Base-by-base conservation (phyloP, 306 rosid genomes). In the Medicago ruthenica region DNA sequence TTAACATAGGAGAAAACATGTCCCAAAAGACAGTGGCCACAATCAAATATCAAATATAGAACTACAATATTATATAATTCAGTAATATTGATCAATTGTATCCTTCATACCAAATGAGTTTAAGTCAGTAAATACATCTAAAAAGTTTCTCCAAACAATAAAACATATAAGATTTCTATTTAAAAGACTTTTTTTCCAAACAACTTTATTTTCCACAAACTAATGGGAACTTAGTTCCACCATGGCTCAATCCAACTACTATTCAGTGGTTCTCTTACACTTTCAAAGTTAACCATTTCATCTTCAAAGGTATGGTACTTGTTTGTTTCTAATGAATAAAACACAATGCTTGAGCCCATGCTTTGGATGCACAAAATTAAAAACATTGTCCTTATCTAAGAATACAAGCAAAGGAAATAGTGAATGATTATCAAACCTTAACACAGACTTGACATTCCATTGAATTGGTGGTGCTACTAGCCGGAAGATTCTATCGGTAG, bases 281-380 rank as follows among this genome's bases (percentile, higher is more conserved):
- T 48, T 8, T 48, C 8, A 14, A 48, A 48, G 15, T 48, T 15
- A 18, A 48, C 54, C 18, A 48, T 18, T 48, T 48, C 18, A 48
- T 48, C 5, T 14, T 14, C 54, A 15, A 48, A 48, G 7, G 54
- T 48, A 0, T 5, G 8, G 6, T 14, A 48, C 1, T 14, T 14
- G 1, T 48, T 14, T 48, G 54, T 48, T 14, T 48, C 54, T 1
- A 48, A 48, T 15, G 17, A 48, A 48, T 48, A 48, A 14, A 48
- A 48, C 54, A 48, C 18, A 48, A 15, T 48, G 15, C 8, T 48
- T 14, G 14, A 18, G 18, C 15, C 54, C 72, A 5, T 67, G 37
- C 55, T 41, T 41, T 12, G 54, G 72, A 44, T 18, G 72, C 55
- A 67, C 72, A 67, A 67, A 10, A 0, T 16, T 66, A 2, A 66